Evolutionary conservation across 805 yeast genomes (phyloP).

Genomic region (Candida cerambycidarum): DNA sequence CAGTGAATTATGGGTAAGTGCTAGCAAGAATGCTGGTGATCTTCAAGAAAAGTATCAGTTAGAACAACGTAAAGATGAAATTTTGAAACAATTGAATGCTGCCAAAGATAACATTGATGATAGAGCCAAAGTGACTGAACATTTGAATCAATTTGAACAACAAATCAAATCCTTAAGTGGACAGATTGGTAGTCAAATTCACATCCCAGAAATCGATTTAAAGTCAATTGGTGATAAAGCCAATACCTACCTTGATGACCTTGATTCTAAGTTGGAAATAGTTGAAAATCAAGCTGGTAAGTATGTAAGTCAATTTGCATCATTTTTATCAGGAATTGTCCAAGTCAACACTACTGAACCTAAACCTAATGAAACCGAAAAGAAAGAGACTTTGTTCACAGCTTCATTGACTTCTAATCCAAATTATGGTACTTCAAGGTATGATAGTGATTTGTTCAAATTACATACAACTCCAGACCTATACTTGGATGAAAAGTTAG

Average conservation of each 20-base stretch:
- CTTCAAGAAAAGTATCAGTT: conserved; percentile 29
- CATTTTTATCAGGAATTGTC: conserved; percentile 47
- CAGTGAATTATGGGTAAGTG: conserved; percentile 31
- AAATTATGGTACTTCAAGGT: conserved; percentile 39
- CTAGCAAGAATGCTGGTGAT: conserved; percentile 31
- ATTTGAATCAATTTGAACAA: conserved; percentile 26
- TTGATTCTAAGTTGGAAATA: conserved; percentile 69
- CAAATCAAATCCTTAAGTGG: conserved; percentile 27
- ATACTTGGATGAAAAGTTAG: conserved; percentile 18
- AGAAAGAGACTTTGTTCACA: conserved; percentile 22
- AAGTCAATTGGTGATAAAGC: conserved; percentile 35
- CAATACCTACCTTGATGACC: conserved; percentile 58
- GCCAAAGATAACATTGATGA: conserved; percentile 26
- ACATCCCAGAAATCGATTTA: conserved; percentile 23
- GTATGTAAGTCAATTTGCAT: conserved; percentile 59
- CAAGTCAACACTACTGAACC: conserved; percentile 20
- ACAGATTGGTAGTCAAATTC: conserved; percentile 9
- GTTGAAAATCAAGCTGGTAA: conserved; percentile 69
- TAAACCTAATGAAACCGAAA: conserved; percentile 3
- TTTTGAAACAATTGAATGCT: conserved; percentile 27
- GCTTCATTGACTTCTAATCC: conserved; percentile 17
- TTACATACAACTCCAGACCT: conserved; percentile 33
- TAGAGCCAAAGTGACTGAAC: conserved; percentile 22
- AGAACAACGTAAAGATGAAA: conserved; percentile 28
- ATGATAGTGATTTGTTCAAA: conserved; percentile 38